Conservation (phyloP, 2,329 filamentous ascomycete species). For the Aaosphaeria arxii region DNA sequence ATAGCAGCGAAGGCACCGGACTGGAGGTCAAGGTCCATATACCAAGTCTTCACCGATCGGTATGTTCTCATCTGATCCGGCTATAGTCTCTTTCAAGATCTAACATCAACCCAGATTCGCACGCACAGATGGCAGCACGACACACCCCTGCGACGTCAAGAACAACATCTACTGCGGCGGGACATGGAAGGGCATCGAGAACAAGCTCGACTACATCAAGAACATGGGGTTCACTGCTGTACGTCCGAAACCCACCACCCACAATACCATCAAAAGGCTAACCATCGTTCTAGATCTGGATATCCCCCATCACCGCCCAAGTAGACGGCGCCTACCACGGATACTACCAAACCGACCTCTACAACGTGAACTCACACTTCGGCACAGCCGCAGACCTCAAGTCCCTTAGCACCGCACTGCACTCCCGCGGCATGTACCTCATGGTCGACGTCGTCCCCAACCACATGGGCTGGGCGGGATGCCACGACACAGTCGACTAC, state of each 20-base stretch:
- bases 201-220: constrained; percentile 46
- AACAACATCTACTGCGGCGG: constrained; percentile 43
- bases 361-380: constrained; percentile 44
- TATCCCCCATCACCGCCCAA: constrained; percentile 25
- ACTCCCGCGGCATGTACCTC: constrained; percentile 36
- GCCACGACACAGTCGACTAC: constrained; percentile 9
- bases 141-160: constrained; percentile 3
- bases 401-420: constrained; percentile 40
- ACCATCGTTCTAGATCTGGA: constrained; percentile 30
- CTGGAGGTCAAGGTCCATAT: constrained; percentile 7
- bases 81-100: background rate
- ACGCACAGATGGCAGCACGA: constrained; percentile 6
- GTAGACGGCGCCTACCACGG: constrained; percentile 45
- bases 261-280: background rate
- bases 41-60: constrained; percentile 9
- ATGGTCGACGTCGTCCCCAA: constrained; percentile 50
- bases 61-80: background rate
- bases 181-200: constrained; percentile 44
- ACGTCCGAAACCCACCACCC: background rate
- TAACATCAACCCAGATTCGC: constrained; percentile 1
- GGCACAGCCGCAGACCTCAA: constrained; percentile 42
- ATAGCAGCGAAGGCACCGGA: constrained; percentile 3
- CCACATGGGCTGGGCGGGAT: constrained; percentile 24
- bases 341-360: constrained; percentile 44
- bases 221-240: constrained; percentile 46